Evolutionary conservation across 495 filamentous ascomycete genomes (phyloP), one percentile per base, ranked within the genome.

Genomic region (Pseudoneurospora amorphoporcata): DNA sequence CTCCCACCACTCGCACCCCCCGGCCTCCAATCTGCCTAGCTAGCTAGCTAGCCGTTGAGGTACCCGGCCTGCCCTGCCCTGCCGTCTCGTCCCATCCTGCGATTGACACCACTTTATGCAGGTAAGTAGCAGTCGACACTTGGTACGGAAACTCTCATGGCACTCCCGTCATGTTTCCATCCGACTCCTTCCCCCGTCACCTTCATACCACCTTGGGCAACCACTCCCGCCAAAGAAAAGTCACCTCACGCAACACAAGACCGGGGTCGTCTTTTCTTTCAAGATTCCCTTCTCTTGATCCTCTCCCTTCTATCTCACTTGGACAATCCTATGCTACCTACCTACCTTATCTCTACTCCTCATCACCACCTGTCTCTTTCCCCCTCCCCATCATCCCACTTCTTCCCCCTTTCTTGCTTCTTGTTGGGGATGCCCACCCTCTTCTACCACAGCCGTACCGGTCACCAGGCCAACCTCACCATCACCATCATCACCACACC

Each of bases 71-170:
- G 72, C 45, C 23, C 58, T 37, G 35, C 35, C 35, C 74, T 72
- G 41, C 68, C 47, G 38, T 69, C 71, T 37, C 70, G 40, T 69
- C 32, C 47, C 61, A 70, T 68, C 39, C 71, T 69, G 72, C 68
- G 72, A 70, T 32, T 45, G n/a, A 14, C 42, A 68, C 61, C 61
- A 69, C 72, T 76, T 72, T 76, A 75, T 78, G 73, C 72, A 70
- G 73, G 74, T 23, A 23, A 23, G 23, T 74, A 71, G 72, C 72
- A 73, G 69, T 72, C 69, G 14, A 65, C 53, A 65, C 29, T 29
- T 65, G 53, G 53, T 65, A 65, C 35, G 53, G 53, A 65, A 61
- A 37, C 53, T 70, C 61, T 72, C 68, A 65, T 70, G 23, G 53
- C 71, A 68, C 40, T 70, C 71, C 69, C 42, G 38, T 65, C 41